Evolutionary conservation across 2,329 filamentous ascomycete species (phyloP), one percentile per base, ranked within the genome.

Genomic region (Cadophora sp.): DNA sequence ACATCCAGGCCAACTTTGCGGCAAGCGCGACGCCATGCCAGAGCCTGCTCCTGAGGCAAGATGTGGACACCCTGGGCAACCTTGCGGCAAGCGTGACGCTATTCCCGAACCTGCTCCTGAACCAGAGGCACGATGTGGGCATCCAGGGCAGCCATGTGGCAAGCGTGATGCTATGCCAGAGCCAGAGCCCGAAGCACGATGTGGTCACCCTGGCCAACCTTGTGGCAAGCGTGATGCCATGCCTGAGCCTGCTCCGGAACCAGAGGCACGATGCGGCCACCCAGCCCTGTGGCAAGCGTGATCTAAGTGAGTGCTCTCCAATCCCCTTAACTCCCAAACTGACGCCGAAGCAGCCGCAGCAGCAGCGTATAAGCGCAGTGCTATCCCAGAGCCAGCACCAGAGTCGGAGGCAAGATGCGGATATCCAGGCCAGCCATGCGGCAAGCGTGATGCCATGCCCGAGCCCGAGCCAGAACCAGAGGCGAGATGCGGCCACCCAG

Each of bases 41-140:
- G 56, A 59, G 14, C 41, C 59, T 22, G 55, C 50, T 20, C 55
- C 63, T n/a, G 56, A 66, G 20, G 62, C 72, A 5, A 60, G 65
- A 61, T 77, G 75, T 51, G 63, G 68, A 20, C 66, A 65, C 5
- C 64, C 66, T 9, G 75, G 75, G 22, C 69, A 75, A 61, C 66
- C 67, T 7, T 75, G 73, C 22, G 66, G 66, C 41, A 75, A 77
- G 61, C 72, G 75, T 53, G 72, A 72, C 8, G 67, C 74, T 43
- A 66, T 65, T n/a, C 66, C 68, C 22, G 71, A 71, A 8, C 69
- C 73, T 62, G 50, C 55, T 20, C 55, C 65, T 20, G 61, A 62
- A 33, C 61, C 66, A 36, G 39, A 59, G 43, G 58, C 58, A 24
- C 60, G 68, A 64, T 72, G 71, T 30, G 65, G 65, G 33, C 48